Conservation (phyloP, 78 protist species). For the Tieghemostelium lacteum region DNA sequence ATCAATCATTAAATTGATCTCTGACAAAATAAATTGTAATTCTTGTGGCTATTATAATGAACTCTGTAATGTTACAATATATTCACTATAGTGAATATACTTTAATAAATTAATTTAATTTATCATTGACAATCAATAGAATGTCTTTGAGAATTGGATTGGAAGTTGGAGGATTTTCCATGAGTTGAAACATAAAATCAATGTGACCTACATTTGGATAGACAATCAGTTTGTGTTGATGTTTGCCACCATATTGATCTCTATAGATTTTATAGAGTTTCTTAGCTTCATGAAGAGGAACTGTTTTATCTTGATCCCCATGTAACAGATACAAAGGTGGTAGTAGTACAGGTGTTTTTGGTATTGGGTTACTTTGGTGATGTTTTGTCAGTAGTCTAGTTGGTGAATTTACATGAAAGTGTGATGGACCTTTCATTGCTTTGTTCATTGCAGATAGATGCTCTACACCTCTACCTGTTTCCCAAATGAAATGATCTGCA, state of each 20-base stretch:
- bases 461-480: slow-evolving; percentile 45
- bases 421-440: slow-evolving; percentile 19
- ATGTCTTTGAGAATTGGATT: too few relatives aligned
- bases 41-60: too few relatives aligned
- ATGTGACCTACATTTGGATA: slow-evolving; percentile 29
- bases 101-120: too few relatives aligned
- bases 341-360: neutral
- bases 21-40: too few relatives aligned
- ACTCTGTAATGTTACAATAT: too few relatives aligned
- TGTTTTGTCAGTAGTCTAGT: neutral
- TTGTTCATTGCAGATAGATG: slow-evolving; percentile 58
- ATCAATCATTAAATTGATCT: too few relatives aligned
- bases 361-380: slow-evolving; percentile 5
- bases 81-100: too few relatives aligned
- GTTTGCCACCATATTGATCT: slow-evolving; percentile 1
- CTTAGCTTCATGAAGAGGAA: slow-evolving; percentile 10
- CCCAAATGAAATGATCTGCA: slow-evolving; percentile 35
- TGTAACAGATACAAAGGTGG: slow-evolving; percentile 28
- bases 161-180: too few relatives aligned
- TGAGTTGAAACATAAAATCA: slow-evolving; percentile 22
- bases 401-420: slow-evolving; percentile 43
- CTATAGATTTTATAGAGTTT: slow-evolving; percentile 9
- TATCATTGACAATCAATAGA: too few relatives aligned
- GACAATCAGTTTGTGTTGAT: neutral
- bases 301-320: slow-evolving; percentile 26